Base-by-base conservation (phyloP, 306 rosid genomes). In the Purshia tridentata region DNA sequence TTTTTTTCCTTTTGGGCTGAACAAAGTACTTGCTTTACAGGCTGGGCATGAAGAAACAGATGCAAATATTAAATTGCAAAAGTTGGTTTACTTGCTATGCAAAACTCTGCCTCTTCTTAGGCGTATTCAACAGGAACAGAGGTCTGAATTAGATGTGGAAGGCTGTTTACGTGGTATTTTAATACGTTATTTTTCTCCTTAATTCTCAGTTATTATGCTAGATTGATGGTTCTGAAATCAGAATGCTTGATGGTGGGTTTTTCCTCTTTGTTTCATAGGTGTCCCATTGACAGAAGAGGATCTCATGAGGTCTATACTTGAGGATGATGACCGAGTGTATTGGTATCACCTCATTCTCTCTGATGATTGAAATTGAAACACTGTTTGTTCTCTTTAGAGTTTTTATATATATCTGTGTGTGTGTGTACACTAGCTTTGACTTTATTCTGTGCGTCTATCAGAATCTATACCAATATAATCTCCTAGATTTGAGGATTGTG, bases 311-410 rank as follows among this genome's bases (percentile, higher is more conserved):
- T 80, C 89, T 19, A 65, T 75, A 15, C 75, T 83, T 63, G 92
- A 88, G 44, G 68, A 88, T 51, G 86, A 85, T 69, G 89, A 88
- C 67, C 83, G 92, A 77, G 89, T 88, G 55, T 88, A 85, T 81
- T 88, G 92, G 92, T 88, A 88, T 59, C 61, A 39, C 65, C 73
- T 85, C 56, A 20, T 42, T 47, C 65, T 73, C 74, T 76, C 73
- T 80, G 46, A 65, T 77, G 72, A 55, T 72, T 72, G 78, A 81
- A 70, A 79, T 56, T 47, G 47, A 69, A 72, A 74, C 60, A 41
- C 18, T 67, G 40, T 67, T 76, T 67, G 47, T 74, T 64, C 61
- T 51, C 35, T 69, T 82, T 61, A 39, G 53, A 49, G 18, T 55
- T 75, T 67, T 22, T 55, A 41, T 44, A 14, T 37, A 0, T 51